These are phyloP conservation scores for Allantophomopsis lycopodina DNA, from an alignment of 2,329 filamentous ascomycete species.

Conservation along the genomic window DNA sequence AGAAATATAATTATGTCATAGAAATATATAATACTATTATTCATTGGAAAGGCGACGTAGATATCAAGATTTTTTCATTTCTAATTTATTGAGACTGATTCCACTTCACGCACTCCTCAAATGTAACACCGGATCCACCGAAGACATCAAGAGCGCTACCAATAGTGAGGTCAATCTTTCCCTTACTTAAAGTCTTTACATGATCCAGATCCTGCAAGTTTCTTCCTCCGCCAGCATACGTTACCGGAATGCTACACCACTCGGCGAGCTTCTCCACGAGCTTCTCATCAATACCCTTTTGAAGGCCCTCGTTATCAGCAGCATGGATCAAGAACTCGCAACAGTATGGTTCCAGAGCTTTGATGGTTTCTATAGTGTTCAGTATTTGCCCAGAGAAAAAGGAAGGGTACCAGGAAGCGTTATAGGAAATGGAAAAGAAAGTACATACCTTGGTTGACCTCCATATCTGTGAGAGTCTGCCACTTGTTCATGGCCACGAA, in stretches of 20 bases:
- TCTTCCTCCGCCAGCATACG: conserved; percentile 89
- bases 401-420: not conserved
- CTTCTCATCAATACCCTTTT: conserved; percentile 78
- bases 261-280: conserved; percentile 63
- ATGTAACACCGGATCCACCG: conserved; percentile 72
- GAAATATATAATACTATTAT: too few species aligned
- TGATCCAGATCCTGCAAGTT: conserved; percentile 69
- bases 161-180: conserved; percentile 85
- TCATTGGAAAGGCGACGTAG: too few species aligned
- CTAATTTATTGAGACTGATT: conserved; percentile 38
- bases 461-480: conserved; percentile 96
- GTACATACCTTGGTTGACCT: conserved; percentile 64
- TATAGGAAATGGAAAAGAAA: conserved; percentile 1
- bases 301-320: conserved; percentile 89
- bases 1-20: too few species aligned
- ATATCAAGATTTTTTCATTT: not conserved
- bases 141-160: conserved; percentile 95
- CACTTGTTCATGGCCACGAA: conserved; percentile 99
- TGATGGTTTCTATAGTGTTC: conserved; percentile 54
- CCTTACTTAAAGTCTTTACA: conserved; percentile 65
- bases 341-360: conserved; percentile 75
- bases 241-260: conserved; percentile 89
- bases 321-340: conserved; percentile 96
- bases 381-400: conserved; percentile 1
- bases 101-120: conserved; percentile 84